These are phyloP conservation scores for Diplodia mutila DNA, from an alignment of 2,329 filamentous ascomycete genomes.

Conservation along the genomic window DNA sequence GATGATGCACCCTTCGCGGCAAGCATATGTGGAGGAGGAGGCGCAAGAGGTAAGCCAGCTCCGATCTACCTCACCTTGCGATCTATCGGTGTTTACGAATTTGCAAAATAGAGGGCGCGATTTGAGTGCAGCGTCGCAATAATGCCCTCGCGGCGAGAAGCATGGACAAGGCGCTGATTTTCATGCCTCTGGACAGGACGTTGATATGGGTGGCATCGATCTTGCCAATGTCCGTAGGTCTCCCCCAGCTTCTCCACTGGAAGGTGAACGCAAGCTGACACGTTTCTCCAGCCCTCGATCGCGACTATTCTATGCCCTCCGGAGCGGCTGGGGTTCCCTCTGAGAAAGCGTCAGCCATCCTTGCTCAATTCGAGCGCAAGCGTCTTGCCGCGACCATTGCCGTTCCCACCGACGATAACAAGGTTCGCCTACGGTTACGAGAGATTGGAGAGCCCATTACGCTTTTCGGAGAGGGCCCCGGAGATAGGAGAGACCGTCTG, in stretches of 20 bases:
- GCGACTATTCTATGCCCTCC: constrained; percentile 79
- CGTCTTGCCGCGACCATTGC: constrained; percentile 84
- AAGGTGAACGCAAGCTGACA: background rate
- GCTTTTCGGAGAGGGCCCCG: constrained; percentile 86
- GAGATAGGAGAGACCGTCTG: constrained; percentile 83
- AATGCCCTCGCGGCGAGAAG: background rate
- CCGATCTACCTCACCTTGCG: constrained; percentile 33
- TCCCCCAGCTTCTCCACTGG: background rate
- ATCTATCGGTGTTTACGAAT: constrained; percentile 35
- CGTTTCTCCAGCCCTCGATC: constrained; percentile 62
- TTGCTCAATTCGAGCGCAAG: constrained; percentile 89
- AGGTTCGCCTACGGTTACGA: constrained; percentile 78
- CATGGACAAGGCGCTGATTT: constrained; percentile 24
- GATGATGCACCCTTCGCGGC: constrained; percentile 80
- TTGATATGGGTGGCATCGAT: constrained; percentile 61
- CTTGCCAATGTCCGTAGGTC: constrained; percentile 66
- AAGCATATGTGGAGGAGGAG: constrained; percentile 91
- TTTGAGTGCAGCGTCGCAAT: constrained; percentile 20
- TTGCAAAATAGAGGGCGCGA: constrained; percentile 24
- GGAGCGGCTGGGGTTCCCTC: constrained; percentile 68
- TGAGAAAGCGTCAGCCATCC: constrained; percentile 81
- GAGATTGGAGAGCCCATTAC: constrained; percentile 93
- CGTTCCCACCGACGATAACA: constrained; percentile 90
- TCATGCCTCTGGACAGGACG: constrained; percentile 46
- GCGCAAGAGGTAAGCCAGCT: constrained; percentile 63